Evolutionary conservation across 2,329 filamentous ascomycete species (phyloP).

Genomic region (Verticillium isaacii): DNA sequence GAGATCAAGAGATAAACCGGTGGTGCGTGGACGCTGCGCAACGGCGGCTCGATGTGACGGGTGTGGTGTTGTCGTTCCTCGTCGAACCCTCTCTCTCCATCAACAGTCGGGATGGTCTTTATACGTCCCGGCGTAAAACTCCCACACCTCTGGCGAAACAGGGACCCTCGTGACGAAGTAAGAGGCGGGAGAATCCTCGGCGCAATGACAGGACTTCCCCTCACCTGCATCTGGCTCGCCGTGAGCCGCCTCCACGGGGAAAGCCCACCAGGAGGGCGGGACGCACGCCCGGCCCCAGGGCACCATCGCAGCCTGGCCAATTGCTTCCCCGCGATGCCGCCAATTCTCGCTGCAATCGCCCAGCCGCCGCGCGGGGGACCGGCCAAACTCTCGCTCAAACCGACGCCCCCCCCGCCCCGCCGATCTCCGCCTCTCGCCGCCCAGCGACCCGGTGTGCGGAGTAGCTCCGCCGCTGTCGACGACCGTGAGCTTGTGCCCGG

Average conservation of each 20-base stretch:
- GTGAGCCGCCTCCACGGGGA: neutral
- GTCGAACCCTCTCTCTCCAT: too few species aligned
- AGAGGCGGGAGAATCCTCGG: neutral
- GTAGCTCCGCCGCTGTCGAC: neutral
- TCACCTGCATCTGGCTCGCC: neutral
- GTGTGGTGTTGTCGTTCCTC: too few species aligned
- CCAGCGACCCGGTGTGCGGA: neutral
- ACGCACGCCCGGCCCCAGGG: too few species aligned
- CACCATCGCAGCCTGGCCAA: conserved; percentile 2
- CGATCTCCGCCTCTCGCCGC: neutral
- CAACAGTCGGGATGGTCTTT: too few species aligned
- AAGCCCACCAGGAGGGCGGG: neutral
- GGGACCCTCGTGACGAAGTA: too few species aligned
- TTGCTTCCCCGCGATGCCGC: neutral
- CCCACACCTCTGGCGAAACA: too few species aligned
- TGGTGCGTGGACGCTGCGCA: too few species aligned
- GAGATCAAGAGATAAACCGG: too few species aligned
- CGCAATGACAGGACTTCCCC: neutral
- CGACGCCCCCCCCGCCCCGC: neutral
- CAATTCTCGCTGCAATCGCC: conserved; percentile 12
- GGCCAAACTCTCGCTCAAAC: conserved; percentile 11
- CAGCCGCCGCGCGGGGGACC: neutral
- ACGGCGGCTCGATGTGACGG: too few species aligned
- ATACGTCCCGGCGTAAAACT: too few species aligned
- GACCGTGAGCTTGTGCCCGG: too few species aligned